Evolutionary conservation across 2,329 filamentous ascomycete species (phyloP), one percentile per base, ranked within the genome.

Genomic region (Stemphylium lycopersici): DNA sequence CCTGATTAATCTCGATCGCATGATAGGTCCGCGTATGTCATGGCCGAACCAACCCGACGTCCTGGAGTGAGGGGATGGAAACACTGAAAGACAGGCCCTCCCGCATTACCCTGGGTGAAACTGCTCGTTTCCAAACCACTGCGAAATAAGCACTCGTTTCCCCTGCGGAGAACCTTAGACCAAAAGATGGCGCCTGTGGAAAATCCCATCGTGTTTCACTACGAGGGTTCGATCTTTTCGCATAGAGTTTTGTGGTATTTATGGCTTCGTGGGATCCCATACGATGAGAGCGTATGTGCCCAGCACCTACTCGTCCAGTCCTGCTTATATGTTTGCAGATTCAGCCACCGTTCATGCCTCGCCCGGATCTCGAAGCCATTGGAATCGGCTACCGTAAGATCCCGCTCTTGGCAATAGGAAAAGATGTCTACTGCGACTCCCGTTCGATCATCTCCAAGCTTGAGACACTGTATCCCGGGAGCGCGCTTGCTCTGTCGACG

Each of bases 231-330:
- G 10, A 87, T 87, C 0, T 90, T 84, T 65, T 87, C 86, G 6
- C 80, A 80, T 49, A 78, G 87, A 55, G 73, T 90, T 24, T 74
- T 83, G 22, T 90, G 87, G 87, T 91, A 91, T 68, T 78, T 91
- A 11, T 79, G 81, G 34, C 80, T 91, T 3, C 83, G 88, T 37
- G 81, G 81, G 22, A 88, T 91, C 40, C 80, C 83, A 0, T 90
- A 87, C 65, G 80, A 79, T 44, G 82, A 90, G 85, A 90, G 87
- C 65, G 86, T 89, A 78, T 72, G 83, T 79, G 13, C 33, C 6
- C 7, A 7, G 6, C 15, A n/a, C 10, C 20, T 2, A 22, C 22
- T 48, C 20, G 18, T 24, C 33, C 22, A 24, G 22, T 39, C n/a
- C 38, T 33, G 6, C 44, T 39, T 11, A 50, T 2, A 31, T 18